Conservation (phyloP, 2,329 filamentous ascomycete species). For the Xylariaceae sp. region DNA sequence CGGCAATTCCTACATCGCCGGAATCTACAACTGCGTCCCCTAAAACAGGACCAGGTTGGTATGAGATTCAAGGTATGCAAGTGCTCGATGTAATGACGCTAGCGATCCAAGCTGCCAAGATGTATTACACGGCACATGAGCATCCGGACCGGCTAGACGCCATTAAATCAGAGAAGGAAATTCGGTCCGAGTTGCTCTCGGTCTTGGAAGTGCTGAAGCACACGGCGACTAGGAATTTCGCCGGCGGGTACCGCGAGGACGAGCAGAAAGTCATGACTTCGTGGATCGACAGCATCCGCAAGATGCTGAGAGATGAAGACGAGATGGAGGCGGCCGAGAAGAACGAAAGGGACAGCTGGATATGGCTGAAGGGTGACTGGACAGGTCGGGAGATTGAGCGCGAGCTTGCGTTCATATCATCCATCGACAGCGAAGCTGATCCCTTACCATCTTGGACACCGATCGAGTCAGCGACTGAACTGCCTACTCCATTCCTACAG, state of each 20-base stretch:
- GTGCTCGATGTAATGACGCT: slow-evolving; percentile 91
- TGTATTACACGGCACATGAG: slow-evolving; percentile 95
- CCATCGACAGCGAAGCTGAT: slow-evolving; percentile 68
- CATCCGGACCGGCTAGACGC: slow-evolving; percentile 82
- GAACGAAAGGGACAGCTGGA: slow-evolving; percentile 75
- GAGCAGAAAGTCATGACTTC: slow-evolving; percentile 77
- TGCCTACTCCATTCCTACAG: slow-evolving; percentile 76
- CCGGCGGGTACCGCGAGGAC: slow-evolving; percentile 78
- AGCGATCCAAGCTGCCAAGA: slow-evolving; percentile 93
- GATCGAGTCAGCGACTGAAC: slow-evolving; percentile 54
- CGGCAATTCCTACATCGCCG: slow-evolving; percentile 16
- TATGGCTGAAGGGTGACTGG: slow-evolving; percentile 84
- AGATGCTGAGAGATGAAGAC: slow-evolving; percentile 79
- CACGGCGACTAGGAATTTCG: slow-evolving; percentile 87
- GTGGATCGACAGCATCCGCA: slow-evolving; percentile 82
- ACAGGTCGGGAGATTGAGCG: slow-evolving; percentile 74
- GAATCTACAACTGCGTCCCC: slow-evolving; percentile 33
- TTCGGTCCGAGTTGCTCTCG: slow-evolving; percentile 81
- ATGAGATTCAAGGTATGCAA: slow-evolving; percentile 89
- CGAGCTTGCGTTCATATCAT: slow-evolving; percentile 81
- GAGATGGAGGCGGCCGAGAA: slow-evolving; percentile 76
- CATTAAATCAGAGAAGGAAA: slow-evolving; percentile 85
- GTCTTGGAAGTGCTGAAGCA: slow-evolving; percentile 92
- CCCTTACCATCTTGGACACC: slow-evolving; percentile 73
- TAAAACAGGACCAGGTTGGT: slow-evolving; percentile 68